Conservation (phyloP, 2,329 filamentous ascomycete genomes). For the Magnaporthiopsis rhizophila region DNA sequence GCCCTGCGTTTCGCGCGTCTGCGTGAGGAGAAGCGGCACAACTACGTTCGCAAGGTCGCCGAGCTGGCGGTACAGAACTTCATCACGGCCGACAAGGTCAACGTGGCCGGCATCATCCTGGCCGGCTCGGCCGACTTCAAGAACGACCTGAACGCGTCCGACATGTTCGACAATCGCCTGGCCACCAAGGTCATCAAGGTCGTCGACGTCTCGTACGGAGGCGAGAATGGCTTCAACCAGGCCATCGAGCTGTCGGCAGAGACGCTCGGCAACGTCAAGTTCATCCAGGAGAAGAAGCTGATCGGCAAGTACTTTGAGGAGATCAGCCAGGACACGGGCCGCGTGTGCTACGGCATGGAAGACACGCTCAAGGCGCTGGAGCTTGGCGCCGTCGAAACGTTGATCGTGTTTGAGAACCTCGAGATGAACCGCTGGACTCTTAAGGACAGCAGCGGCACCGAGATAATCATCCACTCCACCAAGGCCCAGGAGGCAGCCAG, state of each 20-base stretch:
- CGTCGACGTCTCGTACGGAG: slow-evolving; percentile 96
- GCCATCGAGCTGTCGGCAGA: slow-evolving; percentile 93
- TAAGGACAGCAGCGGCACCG: slow-evolving; percentile 66
- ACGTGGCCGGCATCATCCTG: slow-evolving; percentile 89
- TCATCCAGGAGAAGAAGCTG: slow-evolving; percentile 99
- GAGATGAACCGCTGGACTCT: slow-evolving; percentile 89
- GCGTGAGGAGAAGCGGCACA: slow-evolving; percentile 98
- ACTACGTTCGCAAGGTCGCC: slow-evolving; percentile 98
- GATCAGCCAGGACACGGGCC: slow-evolving; percentile 94
- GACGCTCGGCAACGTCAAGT: slow-evolving; percentile 98
- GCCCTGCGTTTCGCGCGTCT: slow-evolving; percentile 99
- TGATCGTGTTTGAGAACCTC: slow-evolving; percentile 96
- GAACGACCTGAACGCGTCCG: slow-evolving; percentile 95
- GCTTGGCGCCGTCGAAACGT: slow-evolving; percentile 83
- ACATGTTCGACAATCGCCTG: slow-evolving; percentile 91
- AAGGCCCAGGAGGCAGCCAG: slow-evolving; percentile 71
- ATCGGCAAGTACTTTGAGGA: slow-evolving; percentile 99
- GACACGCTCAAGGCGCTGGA: slow-evolving; percentile 96
- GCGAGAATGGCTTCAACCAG: slow-evolving; percentile 99
- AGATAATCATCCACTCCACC: slow-evolving; percentile 77
- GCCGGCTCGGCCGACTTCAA: slow-evolving; percentile 99
- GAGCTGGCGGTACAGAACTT: slow-evolving; percentile 98
- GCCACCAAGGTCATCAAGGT: slow-evolving; percentile 97
- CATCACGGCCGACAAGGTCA: slow-evolving; percentile 97
- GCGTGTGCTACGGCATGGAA: slow-evolving; percentile 95